Evolutionary conservation across 192 early-diverging fungal species (phyloP).

Genomic region (Jimgerdemannia lactiflua): DNA sequence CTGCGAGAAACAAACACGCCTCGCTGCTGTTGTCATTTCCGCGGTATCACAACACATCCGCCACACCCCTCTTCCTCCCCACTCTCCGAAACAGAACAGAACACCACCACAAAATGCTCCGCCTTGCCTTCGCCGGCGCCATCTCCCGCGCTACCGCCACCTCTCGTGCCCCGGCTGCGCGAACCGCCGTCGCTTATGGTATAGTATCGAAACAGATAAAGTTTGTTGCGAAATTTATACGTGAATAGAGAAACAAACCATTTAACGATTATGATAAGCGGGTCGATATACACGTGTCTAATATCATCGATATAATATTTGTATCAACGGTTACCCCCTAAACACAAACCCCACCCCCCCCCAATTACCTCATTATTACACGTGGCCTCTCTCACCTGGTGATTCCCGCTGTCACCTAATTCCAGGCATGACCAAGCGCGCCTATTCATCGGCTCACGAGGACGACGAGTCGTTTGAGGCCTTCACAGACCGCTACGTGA

Average conservation of each 20-base stretch:
- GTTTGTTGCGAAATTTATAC: not conserved
- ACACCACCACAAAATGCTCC: not conserved
- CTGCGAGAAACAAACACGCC: not conserved
- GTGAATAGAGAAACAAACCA: not conserved
- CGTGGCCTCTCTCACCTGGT: not conserved
- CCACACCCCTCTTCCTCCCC: too few species aligned
- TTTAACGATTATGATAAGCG: too few species aligned
- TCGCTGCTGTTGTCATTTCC: not conserved
- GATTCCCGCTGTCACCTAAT: not conserved
- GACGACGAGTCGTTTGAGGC: constrained; percentile 78
- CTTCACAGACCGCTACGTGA: constrained; percentile 74
- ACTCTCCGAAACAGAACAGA: not conserved
- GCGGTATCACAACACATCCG: not conserved
- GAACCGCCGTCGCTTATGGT: constrained; percentile 16
- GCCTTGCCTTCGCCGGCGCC: not conserved
- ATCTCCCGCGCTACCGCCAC: not conserved
- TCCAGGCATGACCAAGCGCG: constrained; percentile 43
- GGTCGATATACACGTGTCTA: too few species aligned
- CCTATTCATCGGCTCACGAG: constrained; percentile 64
- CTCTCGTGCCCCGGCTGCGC: constrained; percentile 24
- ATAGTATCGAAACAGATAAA: constrained; percentile 10
- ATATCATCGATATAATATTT: too few species aligned
- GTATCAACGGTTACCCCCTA: too few species aligned
- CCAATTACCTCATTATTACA: constrained; percentile 1
- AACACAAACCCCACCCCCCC: not conserved